A percentile compares a stretch with the other conserved stretches of the same genome.
Conservation (phyloP, 352 stramenopile species). For the Pythium dissimile region DNA sequence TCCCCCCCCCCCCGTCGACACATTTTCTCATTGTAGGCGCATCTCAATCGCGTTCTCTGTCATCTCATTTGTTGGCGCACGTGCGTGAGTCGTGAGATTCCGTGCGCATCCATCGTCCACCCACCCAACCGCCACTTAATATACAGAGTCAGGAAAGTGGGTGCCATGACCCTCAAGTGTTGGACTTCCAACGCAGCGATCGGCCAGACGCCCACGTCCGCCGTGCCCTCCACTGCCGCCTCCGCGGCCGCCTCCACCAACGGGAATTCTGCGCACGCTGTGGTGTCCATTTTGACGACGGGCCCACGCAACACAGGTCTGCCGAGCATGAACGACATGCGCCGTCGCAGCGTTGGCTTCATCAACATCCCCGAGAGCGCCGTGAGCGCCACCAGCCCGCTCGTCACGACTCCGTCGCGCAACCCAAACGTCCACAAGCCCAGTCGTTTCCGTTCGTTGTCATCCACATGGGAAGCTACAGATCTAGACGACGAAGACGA, state of each 20-base stretch:
- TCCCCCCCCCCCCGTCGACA: background rate
- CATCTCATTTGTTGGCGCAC: no score
- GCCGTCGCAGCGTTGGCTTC: slow-evolving; percentile 23
- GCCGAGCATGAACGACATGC: slow-evolving; percentile 9
- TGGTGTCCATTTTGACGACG: slow-evolving; percentile 1
- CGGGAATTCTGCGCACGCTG: slow-evolving; percentile 7
- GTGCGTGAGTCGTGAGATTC: no score
- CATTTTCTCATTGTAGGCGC: no score
- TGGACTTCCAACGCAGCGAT: slow-evolving; percentile 36
- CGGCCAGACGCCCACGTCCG: slow-evolving; percentile 24
- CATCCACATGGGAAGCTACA: slow-evolving; percentile 58
- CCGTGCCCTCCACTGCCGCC: slow-evolving; percentile 5
- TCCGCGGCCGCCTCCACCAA: background rate
- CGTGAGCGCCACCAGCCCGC: slow-evolving; percentile 7
- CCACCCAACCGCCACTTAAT: background rate
- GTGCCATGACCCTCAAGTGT: slow-evolving; percentile 59
- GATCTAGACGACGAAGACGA: slow-evolving; percentile 45
- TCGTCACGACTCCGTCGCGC: slow-evolving; percentile 21
- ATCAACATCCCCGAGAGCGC: slow-evolving; percentile 16
- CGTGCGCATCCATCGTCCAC: background rate
- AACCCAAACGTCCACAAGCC: slow-evolving; percentile 26
- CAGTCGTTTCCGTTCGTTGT: slow-evolving; percentile 47
- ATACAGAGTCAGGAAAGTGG: background rate
- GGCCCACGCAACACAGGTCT: background rate
- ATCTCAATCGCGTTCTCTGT: no score